Evolutionary conservation across 257 asterid species (phyloP).

Genomic region (Rhazya stricta): DNA sequence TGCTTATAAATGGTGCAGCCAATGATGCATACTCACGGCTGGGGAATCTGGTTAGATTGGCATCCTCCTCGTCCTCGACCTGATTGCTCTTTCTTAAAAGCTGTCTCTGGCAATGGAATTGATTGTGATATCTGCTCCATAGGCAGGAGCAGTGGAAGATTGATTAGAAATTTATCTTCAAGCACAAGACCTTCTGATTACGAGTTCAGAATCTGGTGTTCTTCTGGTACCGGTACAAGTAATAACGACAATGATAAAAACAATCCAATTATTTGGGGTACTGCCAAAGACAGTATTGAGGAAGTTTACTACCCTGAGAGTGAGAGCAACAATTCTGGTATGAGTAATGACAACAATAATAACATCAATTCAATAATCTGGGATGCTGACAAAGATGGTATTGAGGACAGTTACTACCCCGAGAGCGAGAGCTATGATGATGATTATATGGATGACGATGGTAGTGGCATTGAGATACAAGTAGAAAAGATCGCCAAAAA

Average conservation of each 20-base stretch:
- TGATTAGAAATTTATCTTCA: background rate
- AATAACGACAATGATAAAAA: background rate
- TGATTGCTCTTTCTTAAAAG: background rate
- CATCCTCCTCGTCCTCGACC: background rate
- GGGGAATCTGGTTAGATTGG: constrained; percentile 3
- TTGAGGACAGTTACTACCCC: background rate
- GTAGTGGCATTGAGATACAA: constrained; percentile 35
- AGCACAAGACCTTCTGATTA: background rate
- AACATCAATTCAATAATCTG: background rate
- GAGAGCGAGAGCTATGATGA: background rate
- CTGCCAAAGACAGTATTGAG: background rate
- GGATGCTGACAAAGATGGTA: background rate
- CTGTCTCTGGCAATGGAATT: background rate
- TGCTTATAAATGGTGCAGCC: background rate
- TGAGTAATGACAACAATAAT: background rate
- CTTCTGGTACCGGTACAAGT: background rate
- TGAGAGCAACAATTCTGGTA: background rate
- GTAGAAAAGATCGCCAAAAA: constrained; percentile 56
- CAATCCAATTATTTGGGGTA: background rate
- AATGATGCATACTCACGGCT: background rate
- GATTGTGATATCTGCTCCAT: constrained; percentile 6
- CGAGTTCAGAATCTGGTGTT: background rate
- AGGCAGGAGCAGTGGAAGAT: background rate
- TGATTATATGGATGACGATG: constrained; percentile 17
- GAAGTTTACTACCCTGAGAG: background rate